These are phyloP conservation scores for Podospora pseudopauciseta DNA, from an alignment of 495 filamentous ascomycete species.

Conservation along the genomic window DNA sequence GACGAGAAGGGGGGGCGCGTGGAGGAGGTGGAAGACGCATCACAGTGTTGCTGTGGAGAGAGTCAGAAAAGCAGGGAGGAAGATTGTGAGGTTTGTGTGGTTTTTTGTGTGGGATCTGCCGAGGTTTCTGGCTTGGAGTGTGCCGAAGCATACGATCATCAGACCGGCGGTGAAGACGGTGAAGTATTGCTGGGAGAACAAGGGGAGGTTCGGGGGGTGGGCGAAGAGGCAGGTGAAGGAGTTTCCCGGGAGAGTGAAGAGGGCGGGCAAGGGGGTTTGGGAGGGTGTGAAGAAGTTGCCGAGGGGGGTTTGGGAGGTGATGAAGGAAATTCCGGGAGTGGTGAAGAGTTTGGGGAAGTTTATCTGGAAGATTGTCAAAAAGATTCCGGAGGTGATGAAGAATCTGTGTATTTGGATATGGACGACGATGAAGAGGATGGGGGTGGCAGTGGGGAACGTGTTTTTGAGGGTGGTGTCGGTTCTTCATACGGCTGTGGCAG, in stretches of 20 bases:
- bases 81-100: conserved; percentile 24
- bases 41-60: conserved; percentile 25
- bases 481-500: conserved; percentile 36
- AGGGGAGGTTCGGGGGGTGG: conserved; percentile 26
- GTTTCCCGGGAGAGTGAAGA: conserved; percentile 18
- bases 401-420: conserved; percentile 32
- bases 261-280: conserved; percentile 23
- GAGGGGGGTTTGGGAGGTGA: conserved; percentile 21
- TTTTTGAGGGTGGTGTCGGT: conserved; percentile 30
- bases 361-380: conserved; percentile 26
- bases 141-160: conserved; percentile 35
- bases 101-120: conserved; percentile 32
- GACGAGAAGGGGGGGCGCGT: conserved; percentile 31
- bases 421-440: conserved; percentile 28
- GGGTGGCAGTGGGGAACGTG: conserved; percentile 26
- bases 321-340: conserved; percentile 22
- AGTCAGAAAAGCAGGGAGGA: conserved; percentile 18
- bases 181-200: conserved; percentile 31
- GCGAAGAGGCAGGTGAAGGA: conserved; percentile 21
- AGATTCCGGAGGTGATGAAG: conserved; percentile 32
- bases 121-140: conserved; percentile 31
- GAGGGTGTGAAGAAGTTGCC: conserved; percentile 21
- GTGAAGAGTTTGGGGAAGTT: conserved; percentile 18
- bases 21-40: conserved; percentile 25
- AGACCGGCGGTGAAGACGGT: conserved; percentile 14